A percentile compares a stretch with the other conserved stretches of the same genome.
Conservation (phyloP, 2,329 filamentous ascomycete genomes). For the Colletotrichum tabaci region DNA sequence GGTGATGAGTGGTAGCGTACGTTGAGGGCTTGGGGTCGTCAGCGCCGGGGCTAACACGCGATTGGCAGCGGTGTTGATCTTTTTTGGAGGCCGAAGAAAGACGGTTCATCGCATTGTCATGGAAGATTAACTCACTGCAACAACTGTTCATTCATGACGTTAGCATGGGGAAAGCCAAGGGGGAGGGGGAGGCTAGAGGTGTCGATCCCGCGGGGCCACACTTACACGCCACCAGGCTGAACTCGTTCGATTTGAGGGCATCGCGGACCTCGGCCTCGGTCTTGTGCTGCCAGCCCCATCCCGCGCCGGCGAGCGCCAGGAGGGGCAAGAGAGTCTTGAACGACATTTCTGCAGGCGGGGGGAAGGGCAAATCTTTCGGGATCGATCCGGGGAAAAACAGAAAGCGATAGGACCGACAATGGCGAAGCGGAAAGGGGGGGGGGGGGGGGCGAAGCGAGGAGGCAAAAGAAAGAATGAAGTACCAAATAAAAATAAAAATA, state of each 20-base stretch:
- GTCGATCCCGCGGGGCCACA: slow-evolving; percentile 1
- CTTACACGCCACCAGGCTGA: slow-evolving; percentile 53
- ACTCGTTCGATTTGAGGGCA: slow-evolving; percentile 42
- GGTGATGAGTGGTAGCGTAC: neutral
- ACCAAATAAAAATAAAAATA: neutral
- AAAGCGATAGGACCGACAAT: neutral
- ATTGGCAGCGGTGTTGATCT: neutral
- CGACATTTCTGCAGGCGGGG: slow-evolving; percentile 11
- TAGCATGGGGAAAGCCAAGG: neutral
- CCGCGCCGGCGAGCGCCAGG: slow-evolving; percentile 24
- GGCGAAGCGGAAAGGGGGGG: neutral
- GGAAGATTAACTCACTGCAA: slow-evolving; percentile 22
- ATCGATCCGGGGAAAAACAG: too few species aligned
- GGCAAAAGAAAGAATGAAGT: neutral
- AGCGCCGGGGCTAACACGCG: slow-evolving; percentile 7
- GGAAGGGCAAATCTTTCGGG: too few species aligned
- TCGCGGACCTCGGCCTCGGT: slow-evolving; percentile 25
- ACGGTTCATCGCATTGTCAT: neutral
- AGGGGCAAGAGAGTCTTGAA: slow-evolving; percentile 33
- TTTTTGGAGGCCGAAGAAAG: too few species aligned
- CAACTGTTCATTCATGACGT: slow-evolving; percentile 15
- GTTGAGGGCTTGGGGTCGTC: slow-evolving; percentile 22
- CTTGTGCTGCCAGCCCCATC: slow-evolving; percentile 35
- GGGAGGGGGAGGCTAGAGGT: too few species aligned
- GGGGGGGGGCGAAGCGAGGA: neutral